Conservation (phyloP, 768 basidiomycete genomes). For the Lentinus brumalis region DNA sequence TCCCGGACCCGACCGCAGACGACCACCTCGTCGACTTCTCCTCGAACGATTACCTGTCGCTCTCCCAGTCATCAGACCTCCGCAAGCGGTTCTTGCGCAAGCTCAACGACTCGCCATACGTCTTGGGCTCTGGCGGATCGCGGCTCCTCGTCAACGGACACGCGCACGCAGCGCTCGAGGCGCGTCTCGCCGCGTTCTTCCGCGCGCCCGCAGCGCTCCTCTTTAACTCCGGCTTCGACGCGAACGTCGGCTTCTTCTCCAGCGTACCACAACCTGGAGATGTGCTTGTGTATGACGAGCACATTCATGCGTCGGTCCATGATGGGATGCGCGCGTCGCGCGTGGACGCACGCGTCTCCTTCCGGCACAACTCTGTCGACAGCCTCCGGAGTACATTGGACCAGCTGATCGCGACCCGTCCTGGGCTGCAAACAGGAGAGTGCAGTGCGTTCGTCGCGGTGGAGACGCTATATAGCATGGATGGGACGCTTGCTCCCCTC, state of each 20-base stretch:
- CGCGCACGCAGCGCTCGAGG: constrained; percentile 49
- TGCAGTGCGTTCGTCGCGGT: constrained; percentile 75
- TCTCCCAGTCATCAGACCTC: constrained; percentile 60
- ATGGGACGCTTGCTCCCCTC: constrained; percentile 87
- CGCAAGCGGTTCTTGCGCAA: constrained; percentile 59
- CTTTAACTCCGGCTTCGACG: constrained; percentile 94
- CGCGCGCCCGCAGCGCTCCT: constrained; percentile 64
- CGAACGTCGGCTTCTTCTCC: constrained; percentile 86
- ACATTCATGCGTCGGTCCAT: constrained; percentile 89
- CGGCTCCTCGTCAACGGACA: constrained; percentile 79
- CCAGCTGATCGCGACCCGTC: constrained; percentile 40
- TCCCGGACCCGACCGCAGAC: constrained; percentile 56
- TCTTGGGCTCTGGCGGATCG: constrained; percentile 88
- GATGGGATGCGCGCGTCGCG: constrained; percentile 79
- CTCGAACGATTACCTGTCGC: constrained; percentile 93
- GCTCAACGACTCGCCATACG: constrained; percentile 49
- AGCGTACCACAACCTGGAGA: constrained; percentile 79
- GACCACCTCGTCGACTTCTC: constrained; percentile 63
- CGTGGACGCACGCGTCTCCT: constrained; percentile 45
- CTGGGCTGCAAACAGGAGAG: constrained; percentile 40
- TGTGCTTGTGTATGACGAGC: constrained; percentile 78
- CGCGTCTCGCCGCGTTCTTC: neutral
- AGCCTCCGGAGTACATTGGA: constrained; percentile 50
- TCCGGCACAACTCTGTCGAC: constrained; percentile 71
- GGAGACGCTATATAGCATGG: constrained; percentile 94